Base-by-base conservation (phyloP, 768 basidiomycete species). In the Mycena latifolia region DNA sequence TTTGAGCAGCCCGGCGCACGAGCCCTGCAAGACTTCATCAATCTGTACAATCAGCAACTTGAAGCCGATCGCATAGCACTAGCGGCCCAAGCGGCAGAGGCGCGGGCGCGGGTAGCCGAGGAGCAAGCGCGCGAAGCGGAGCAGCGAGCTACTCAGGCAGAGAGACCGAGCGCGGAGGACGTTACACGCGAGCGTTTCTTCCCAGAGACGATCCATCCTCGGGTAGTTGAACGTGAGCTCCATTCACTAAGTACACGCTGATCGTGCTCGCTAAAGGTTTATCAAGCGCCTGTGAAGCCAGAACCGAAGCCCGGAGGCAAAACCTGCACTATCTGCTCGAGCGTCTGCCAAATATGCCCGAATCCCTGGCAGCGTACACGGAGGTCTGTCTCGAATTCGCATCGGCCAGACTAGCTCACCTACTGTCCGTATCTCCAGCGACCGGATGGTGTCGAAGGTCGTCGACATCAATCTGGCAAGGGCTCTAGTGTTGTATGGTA, bases 291-390 rank as follows among this genome's bases (percentile, higher is more conserved):
- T 14, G 33, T 35, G 10, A 29, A 31, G 12, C 52, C 61, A 25
- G 35, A 29, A 52, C 39, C 59, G 2, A 28, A 10, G 18, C 31
- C 29, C 6, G 54, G 14, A 14, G 22, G 55, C 11, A n/a, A 54
- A 20, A 24, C 31, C 2, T 69, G 67, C 41, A 8, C 55, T 14
- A 41, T 69, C 24, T 69, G 67, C 43, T 33, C 6, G 17, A 7
- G 8, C 12, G n/a, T 14, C 33, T 65, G 63, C 24, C 22, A 33
- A 11, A 28, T 65, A 31, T 61, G 67, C 14, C 55, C 63, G 43
- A 62, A 69, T 29, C 67, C 67, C 7, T 69, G 67, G 67, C 67
- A 65, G 45, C 67, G 63, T 5, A 65, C 67, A 5, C 53, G 59
- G 27, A 59, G 55, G 66, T 63, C 20, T 0, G 55, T 33, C 17